Conservation (phyloP, 1,284 basidiomycete genomes). For the Moesziomyces aphidis region DNA sequence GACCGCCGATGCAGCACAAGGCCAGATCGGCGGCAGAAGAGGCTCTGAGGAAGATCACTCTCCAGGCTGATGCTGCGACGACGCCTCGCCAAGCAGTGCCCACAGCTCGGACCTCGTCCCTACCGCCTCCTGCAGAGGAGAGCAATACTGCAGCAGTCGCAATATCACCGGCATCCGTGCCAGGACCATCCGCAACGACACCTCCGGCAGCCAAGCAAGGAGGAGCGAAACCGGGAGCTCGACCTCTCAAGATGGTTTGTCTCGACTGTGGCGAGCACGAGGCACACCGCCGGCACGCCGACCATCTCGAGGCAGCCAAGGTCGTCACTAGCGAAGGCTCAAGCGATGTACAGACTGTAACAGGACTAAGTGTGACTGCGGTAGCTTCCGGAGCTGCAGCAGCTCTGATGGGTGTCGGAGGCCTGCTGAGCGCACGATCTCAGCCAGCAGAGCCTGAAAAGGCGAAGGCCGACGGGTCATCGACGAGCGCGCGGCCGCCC, state of each 20-base stretch:
- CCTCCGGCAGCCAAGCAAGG: neutral
- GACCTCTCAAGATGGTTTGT: conserved; percentile 47
- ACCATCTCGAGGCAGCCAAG: conserved; percentile 26
- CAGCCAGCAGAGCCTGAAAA: neutral
- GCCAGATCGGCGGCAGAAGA: conserved; percentile 46
- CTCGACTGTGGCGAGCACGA: conserved; percentile 51
- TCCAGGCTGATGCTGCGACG: conserved; percentile 14
- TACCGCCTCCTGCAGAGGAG: conserved; percentile 24
- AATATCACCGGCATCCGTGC: neutral
- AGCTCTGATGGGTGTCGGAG: conserved; percentile 29
- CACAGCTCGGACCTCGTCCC: conserved; percentile 32
- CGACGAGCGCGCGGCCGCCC: conserved; percentile 9
- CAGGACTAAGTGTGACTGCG: conserved; percentile 6
- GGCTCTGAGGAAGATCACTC: conserved; percentile 35
- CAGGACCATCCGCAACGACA: neutral
- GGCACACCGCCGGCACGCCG: conserved; percentile 37
- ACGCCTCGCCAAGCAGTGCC: conserved; percentile 22
- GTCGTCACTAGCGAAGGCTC: conserved; percentile 2
- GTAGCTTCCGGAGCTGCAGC: conserved; percentile 36
- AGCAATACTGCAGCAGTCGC: neutral
- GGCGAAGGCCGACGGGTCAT: neutral
- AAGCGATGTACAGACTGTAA: neutral
- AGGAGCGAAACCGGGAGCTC: conserved; percentile 6
- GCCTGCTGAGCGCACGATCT: conserved; percentile 14
- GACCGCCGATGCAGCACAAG: conserved; percentile 16